A percentile compares a stretch with the other conserved stretches of the same genome.
These are phyloP conservation scores for Nepenthes alata DNA, from an alignment of 179 eudicot genomes.

Conservation along the genomic window DNA sequence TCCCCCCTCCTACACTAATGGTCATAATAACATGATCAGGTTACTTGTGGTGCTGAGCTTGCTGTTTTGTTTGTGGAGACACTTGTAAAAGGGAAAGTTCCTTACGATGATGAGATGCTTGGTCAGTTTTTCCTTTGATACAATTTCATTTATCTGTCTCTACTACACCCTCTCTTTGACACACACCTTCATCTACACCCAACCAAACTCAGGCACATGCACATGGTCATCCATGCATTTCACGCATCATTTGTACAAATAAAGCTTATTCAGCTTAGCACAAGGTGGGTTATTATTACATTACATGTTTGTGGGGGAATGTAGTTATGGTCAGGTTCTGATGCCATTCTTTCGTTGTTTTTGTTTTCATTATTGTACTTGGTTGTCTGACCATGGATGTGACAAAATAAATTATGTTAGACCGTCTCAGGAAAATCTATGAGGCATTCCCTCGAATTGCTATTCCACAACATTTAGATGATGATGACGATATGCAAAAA, in stretches of 20 bases:
- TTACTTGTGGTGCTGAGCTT: conserved; percentile 94
- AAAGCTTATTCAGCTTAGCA: too few relatives aligned
- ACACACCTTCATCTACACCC: background rate
- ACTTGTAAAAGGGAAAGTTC: conserved; percentile 70
- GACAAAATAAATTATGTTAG: conserved; percentile 34
- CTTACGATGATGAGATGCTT: conserved; percentile 43
- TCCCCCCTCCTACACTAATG: background rate
- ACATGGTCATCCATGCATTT: too few relatives aligned
- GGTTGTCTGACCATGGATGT: conserved; percentile 4
- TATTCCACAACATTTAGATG: conserved; percentile 62
- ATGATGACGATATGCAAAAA: conserved; percentile 80
- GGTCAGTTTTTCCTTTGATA: conserved; percentile 40
- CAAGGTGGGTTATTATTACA: too few relatives aligned
- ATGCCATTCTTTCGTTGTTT: background rate
- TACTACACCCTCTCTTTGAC: too few relatives aligned
- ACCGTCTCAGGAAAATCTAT: conserved; percentile 65
- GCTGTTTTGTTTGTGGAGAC: conserved; percentile 67
- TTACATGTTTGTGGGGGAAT: too few relatives aligned
- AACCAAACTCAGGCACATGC: too few relatives aligned
- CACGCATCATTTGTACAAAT: too few relatives aligned
- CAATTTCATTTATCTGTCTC: background rate
- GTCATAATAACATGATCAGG: conserved; percentile 23
- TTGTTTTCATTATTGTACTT: background rate
- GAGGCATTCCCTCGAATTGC: conserved; percentile 65
- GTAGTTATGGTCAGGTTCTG: too few relatives aligned